A percentile compares a stretch with the other conserved stretches of the same genome.
Conservation (phyloP, 1,139 yeast species). For the Spathaspora sp. region DNA sequence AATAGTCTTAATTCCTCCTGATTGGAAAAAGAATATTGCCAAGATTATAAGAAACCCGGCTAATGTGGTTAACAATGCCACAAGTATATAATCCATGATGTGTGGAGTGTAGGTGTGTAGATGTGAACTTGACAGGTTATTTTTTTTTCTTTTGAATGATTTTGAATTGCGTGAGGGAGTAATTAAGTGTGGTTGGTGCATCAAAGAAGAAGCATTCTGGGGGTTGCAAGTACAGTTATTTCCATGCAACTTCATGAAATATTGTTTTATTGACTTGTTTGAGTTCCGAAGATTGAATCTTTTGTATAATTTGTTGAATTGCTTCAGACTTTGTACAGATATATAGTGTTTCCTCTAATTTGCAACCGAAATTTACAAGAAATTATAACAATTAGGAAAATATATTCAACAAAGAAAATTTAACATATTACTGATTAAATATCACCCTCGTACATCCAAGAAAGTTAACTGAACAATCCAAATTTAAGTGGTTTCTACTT, state of each 20-base stretch:
- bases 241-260: no score
- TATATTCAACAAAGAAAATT: not conserved
- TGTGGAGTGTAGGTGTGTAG: no score
- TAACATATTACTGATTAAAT: not conserved
- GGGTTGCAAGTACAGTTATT: no score
- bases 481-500: no score
- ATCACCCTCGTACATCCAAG: no score
- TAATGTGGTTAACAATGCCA: constrained; percentile 21
- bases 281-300: no score
- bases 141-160: not conserved
- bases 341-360: not conserved
- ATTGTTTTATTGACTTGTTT: no score
- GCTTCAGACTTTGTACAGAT: no score
- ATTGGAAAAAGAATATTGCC: constrained; percentile 24
- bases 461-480: no score
- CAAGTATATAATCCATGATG: constrained; percentile 27
- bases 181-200: no score
- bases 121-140: not conserved
- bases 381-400: not conserved
- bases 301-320: no score
- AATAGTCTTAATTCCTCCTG: constrained; percentile 20
- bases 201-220: no score
- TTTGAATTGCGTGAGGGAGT: not conserved
- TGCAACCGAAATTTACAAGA: not conserved
- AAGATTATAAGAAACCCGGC: constrained; percentile 25